A percentile compares a stretch with the other conserved stretches of the same genome.
phyloP scores from a whole-genome alignment of 2,329 filamentous ascomycete genomes.

The Ascochyta pisi region DNA sequence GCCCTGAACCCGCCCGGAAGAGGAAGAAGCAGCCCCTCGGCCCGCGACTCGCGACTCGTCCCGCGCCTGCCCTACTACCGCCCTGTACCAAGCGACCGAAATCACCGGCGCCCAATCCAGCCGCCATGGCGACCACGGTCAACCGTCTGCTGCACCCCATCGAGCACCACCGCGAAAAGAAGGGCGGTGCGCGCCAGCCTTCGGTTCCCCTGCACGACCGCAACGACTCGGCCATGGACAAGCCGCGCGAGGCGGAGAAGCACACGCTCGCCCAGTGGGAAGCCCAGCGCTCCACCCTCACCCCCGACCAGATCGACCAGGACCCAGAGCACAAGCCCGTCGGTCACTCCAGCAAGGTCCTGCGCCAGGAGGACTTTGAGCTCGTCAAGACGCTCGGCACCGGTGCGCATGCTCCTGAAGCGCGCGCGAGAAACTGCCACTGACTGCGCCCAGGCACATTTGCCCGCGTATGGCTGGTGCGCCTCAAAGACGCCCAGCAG shows the following conservation, averaged over 20 bases:
- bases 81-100: constrained; percentile 11
- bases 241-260: constrained; percentile 57
- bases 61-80: constrained; percentile 15
- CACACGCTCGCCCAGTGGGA: constrained; percentile 55
- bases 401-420: constrained; percentile 55
- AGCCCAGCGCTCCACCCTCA: constrained; percentile 52
- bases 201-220: constrained; percentile 39
- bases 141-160: constrained; percentile 48
- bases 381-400: constrained; percentile 79
- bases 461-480: constrained; percentile 80
- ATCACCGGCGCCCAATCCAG: constrained; percentile 16
- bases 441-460: constrained; percentile 68
- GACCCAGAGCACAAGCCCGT: constrained; percentile 55
- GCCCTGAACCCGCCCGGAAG: constrained; percentile 16
- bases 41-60: constrained; percentile 11
- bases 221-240: constrained; percentile 46
- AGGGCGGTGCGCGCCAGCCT: constrained; percentile 28
- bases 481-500: constrained; percentile 61
- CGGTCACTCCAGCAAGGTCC: constrained; percentile 55
- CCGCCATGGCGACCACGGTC: constrained; percentile 47
- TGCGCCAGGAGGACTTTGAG: constrained; percentile 68
- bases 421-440: constrained; percentile 7
- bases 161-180: constrained; percentile 40
- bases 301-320: constrained; percentile 51
- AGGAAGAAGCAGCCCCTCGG: constrained; percentile 12